phyloP scores from a whole-genome alignment of 2,329 filamentous ascomycete genomes.

The Sarocladium kiliense region DNA sequence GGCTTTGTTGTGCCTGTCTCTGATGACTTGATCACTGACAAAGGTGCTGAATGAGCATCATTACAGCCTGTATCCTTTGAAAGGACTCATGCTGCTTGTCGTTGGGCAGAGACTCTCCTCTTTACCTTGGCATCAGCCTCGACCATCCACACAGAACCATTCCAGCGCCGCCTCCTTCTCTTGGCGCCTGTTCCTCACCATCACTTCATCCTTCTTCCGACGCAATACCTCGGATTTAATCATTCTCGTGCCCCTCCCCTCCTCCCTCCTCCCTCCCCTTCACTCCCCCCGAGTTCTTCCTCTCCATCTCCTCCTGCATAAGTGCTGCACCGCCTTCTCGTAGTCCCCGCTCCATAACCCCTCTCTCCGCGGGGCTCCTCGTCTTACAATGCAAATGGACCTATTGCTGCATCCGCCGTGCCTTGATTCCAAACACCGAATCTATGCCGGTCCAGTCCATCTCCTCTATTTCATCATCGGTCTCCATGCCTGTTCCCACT shows the following conservation, averaged over 20 bases:
- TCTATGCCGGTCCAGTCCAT: neutral
- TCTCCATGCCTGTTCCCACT: neutral
- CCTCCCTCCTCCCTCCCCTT: neutral
- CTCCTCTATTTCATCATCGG: slow-evolving; percentile 3
- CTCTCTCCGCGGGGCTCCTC: neutral
- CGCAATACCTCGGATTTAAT: neutral
- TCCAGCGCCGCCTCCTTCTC: no score
- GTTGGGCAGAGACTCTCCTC: no score
- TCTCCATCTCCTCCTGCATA: neutral
- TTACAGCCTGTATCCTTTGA: no score
- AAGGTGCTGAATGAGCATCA: no score
- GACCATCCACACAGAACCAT: no score
- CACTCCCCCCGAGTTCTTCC: neutral
- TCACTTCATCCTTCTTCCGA: neutral
- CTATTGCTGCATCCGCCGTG: neutral
- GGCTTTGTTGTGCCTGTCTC: neutral
- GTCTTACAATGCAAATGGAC: neutral
- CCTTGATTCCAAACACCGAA: neutral
- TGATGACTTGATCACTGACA: no score
- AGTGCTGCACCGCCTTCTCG: neutral
- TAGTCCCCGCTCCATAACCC: neutral
- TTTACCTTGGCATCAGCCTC: no score
- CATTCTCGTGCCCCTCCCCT: neutral
- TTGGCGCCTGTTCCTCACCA: no score
- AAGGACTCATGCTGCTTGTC: no score